Evolutionary conservation across 1,284 basidiomycete species (phyloP).

Genomic region (Fistulinella cinereoalba): DNA sequence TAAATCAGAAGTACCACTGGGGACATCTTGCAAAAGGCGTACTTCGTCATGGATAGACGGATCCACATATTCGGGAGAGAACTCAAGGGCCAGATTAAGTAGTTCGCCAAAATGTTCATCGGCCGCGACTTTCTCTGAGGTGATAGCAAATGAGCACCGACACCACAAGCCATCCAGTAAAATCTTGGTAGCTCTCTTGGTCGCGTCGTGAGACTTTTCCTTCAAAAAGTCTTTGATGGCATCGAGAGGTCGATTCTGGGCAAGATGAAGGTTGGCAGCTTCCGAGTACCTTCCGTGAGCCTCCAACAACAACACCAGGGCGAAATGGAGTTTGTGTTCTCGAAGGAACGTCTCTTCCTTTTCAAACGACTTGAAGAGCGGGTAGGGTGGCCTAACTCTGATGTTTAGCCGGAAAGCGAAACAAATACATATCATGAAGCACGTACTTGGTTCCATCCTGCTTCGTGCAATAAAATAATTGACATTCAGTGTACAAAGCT

Average conservation of each 20-base stretch:
- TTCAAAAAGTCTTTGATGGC: slow-evolving; percentile 49
- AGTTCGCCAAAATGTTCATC: slow-evolving; percentile 10
- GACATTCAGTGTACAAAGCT: slow-evolving; percentile 46
- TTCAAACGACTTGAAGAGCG: slow-evolving; percentile 50
- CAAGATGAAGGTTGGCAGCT: slow-evolving; percentile 55
- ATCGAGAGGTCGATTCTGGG: slow-evolving; percentile 46
- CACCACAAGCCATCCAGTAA: slow-evolving; percentile 27
- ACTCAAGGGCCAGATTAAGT: slow-evolving; percentile 15
- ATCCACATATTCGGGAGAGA: slow-evolving; percentile 16
- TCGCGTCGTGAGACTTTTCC: slow-evolving; percentile 34
- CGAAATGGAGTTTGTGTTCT: slow-evolving; percentile 51
- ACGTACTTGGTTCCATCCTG: slow-evolving; percentile 30
- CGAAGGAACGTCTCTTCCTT: slow-evolving; percentile 58
- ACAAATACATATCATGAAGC: not conserved
- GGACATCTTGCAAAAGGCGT: not conserved
- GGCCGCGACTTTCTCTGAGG: slow-evolving; percentile 6
- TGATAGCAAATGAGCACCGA: slow-evolving; percentile 24
- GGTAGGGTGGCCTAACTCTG: slow-evolving; percentile 43
- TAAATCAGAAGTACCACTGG: not conserved
- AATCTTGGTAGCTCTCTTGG: slow-evolving; percentile 31
- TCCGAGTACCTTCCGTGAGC: slow-evolving; percentile 43
- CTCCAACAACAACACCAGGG: slow-evolving; percentile 50
- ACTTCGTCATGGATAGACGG: slow-evolving; percentile 18
- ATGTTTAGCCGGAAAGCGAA: not conserved
- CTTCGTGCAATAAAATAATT: slow-evolving; percentile 50